Evolutionary conservation across 768 basidiomycete genomes (phyloP).

Genomic region (Guyanaporus albipodus): DNA sequence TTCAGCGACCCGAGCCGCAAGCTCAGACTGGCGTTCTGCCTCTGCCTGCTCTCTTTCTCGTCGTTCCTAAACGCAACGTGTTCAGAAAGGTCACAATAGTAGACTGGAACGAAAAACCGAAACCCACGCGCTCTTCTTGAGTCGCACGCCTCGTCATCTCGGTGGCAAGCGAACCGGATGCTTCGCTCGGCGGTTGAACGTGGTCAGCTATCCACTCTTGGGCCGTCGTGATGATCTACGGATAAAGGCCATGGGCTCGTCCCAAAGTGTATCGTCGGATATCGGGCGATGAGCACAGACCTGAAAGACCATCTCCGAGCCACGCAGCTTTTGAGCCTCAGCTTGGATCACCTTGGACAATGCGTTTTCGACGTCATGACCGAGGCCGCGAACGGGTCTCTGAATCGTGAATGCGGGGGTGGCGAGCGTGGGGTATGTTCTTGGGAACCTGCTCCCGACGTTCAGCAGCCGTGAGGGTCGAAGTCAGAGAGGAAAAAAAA

Average conservation of each 20-base stretch:
- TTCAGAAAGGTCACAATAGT: not conserved
- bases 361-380: constrained; percentile 50
- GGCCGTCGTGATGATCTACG: constrained; percentile 59
- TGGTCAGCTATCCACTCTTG: constrained; percentile 69
- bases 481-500: constrained; percentile 13
- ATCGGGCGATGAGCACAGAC: constrained; percentile 38
- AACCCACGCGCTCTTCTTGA: constrained; percentile 61
- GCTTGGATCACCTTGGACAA: constrained; percentile 57
- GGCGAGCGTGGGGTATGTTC: constrained; percentile 75
- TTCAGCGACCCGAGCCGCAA: constrained; percentile 49
- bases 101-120: not conserved
- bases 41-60: constrained; percentile 54
- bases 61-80: constrained; percentile 39
- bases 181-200: constrained; percentile 54
- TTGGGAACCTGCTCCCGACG: constrained; percentile 55
- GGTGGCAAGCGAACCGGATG: constrained; percentile 65
- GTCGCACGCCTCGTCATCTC: constrained; percentile 74
- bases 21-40: constrained; percentile 47
- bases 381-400: constrained; percentile 58
- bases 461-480: constrained; percentile 1
- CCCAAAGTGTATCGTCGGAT: not conserved
- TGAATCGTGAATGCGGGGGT: constrained; percentile 65
- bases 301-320: constrained; percentile 77
- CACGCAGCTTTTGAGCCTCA: constrained; percentile 62
- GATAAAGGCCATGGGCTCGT: not conserved